Evolutionary conservation across 1,284 basidiomycete species (phyloP).

Genomic region (Puccinia hordei): DNA sequence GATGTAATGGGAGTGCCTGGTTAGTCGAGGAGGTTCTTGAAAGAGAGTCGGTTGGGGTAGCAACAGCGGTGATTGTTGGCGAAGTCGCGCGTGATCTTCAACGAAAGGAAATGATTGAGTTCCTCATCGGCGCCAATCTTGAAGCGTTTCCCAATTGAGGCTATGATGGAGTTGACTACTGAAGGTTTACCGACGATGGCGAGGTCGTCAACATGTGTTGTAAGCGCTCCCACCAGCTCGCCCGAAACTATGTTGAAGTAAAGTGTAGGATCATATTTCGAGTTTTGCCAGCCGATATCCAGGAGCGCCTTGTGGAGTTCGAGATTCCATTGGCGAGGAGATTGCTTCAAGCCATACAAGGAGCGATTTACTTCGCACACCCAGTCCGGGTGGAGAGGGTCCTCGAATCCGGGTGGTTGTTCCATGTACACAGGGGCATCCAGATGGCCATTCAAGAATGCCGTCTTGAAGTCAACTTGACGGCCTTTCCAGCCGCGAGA

Average conservation of each 20-base stretch:
- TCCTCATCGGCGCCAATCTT: neutral
- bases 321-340: neutral
- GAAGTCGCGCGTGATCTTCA: neutral
- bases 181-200: neutral
- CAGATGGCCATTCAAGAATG: too few species aligned
- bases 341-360: too few species aligned
- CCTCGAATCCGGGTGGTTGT: too few species aligned
- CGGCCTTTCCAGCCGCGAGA: neutral
- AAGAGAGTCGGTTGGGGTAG: too few species aligned
- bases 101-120: neutral
- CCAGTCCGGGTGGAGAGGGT: too few species aligned
- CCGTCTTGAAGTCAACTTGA: too few species aligned
- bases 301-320: neutral
- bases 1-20: conserved; percentile 18
- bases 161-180: neutral
- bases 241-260: neutral
- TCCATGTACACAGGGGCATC: too few species aligned
- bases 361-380: too few species aligned
- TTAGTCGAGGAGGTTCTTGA: too few species aligned
- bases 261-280: conserved; percentile 12
- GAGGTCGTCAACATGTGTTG: conserved; percentile 2
- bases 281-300: too few species aligned
- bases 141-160: neutral
- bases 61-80: neutral
- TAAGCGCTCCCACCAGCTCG: neutral